Conservation (phyloP, 202 grass and related monocot species). For the Bolboschoenoplectus hybrid region DNA sequence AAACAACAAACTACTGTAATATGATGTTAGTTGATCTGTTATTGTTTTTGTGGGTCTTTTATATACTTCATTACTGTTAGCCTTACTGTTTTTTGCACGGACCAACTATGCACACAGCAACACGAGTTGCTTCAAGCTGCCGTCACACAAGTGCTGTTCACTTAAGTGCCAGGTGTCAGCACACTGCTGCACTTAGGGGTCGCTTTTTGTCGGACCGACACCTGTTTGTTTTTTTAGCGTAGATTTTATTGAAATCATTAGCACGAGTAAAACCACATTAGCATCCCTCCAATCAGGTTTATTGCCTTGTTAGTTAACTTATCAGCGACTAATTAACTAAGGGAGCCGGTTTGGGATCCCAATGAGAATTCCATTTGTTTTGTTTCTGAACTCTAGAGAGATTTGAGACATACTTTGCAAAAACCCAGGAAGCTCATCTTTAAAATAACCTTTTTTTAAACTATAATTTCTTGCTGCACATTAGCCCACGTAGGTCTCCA, state of each 20-base stretch:
- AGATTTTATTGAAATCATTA: conserved; percentile 27
- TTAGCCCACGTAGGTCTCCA: conserved; percentile 25
- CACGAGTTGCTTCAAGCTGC: background rate
- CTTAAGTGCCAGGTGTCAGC: background rate
- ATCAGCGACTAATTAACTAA: conserved; percentile 3
- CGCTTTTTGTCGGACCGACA: conserved; percentile 24
- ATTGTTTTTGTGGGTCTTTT: background rate
- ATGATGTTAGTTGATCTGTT: background rate
- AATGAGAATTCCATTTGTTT: conserved; percentile 18
- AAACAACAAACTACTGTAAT: background rate
- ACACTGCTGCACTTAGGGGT: background rate
- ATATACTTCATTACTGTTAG: background rate
- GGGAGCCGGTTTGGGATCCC: background rate
- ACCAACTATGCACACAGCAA: background rate
- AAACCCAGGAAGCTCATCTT: conserved; percentile 33
- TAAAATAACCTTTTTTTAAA: background rate
- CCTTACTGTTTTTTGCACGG: background rate
- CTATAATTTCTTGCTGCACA: conserved; percentile 28
- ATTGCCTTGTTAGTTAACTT: conserved; percentile 4
- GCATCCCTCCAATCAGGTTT: background rate
- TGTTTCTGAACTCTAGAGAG: conserved; percentile 7
- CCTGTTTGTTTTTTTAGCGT: conserved; percentile 21
- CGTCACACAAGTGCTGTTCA: background rate
- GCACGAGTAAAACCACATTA: background rate
- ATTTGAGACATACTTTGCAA: conserved; percentile 32